Percentiles rank a stretch among this genome's conserved stretches.
Evolutionary conservation across 305 asterid species (phyloP).

Genomic region (Rubia balearica): DNA sequence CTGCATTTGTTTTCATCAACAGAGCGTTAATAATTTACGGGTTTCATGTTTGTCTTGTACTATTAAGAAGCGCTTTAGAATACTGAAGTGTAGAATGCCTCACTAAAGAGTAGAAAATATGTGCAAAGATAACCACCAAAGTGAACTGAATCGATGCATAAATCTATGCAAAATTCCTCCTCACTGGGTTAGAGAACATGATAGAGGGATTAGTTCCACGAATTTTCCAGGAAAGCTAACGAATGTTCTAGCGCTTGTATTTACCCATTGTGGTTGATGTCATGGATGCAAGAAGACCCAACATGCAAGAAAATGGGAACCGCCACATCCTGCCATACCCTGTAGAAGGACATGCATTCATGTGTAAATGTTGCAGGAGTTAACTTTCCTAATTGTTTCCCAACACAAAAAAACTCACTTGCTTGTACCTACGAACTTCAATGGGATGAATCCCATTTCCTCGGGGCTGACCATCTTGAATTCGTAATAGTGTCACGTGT

Average conservation of each 20-base stretch:
- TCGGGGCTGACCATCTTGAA: slow-evolving; percentile 42
- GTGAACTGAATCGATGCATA: slow-evolving; percentile 69
- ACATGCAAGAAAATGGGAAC: slow-evolving; percentile 90
- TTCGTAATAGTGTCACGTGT: slow-evolving; percentile 72
- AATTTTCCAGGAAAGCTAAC: background rate
- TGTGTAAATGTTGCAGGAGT: background rate
- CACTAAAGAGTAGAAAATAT: slow-evolving; percentile 78
- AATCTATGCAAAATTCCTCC: slow-evolving; percentile 71
- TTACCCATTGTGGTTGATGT: slow-evolving; percentile 93
- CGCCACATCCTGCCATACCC: slow-evolving; percentile 94
- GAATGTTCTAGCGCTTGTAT: slow-evolving; percentile 1
- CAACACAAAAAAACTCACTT: slow-evolving; percentile 17
- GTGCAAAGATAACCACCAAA: slow-evolving; percentile 77
- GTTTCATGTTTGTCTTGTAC: no score
- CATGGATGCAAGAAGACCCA: slow-evolving; percentile 97
- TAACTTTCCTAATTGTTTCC: slow-evolving; percentile 7
- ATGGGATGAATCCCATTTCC: slow-evolving; percentile 33
- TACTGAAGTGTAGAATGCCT: slow-evolving; percentile 17
- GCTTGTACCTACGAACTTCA: slow-evolving; percentile 60
- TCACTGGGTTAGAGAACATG: slow-evolving; percentile 30
- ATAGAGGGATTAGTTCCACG: slow-evolving; percentile 1
- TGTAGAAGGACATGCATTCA: slow-evolving; percentile 17
- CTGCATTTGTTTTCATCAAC: slow-evolving; percentile 24
- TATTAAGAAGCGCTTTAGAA: no score
- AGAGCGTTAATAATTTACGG: no score